Percentiles rank a stretch among this genome's conserved stretches.
These are phyloP conservation scores for Kazachstania kunashirensis DNA, from an alignment of 805 yeast species.

Conservation along the genomic window DNA sequence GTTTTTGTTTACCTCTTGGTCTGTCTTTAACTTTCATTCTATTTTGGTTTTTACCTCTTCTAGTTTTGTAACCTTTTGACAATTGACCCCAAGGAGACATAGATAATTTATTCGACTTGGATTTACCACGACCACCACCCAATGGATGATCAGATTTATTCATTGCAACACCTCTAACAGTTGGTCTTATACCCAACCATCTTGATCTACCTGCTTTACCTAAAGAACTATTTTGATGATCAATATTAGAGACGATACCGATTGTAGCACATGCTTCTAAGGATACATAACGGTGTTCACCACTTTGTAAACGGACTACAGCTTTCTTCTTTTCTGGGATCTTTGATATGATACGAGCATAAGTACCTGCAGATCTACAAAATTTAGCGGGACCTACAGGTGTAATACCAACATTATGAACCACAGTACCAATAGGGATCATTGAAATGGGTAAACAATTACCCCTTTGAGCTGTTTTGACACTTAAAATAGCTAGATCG, in stretches of 20 bases:
- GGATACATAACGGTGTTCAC: constrained; percentile 87
- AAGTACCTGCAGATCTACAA: constrained; percentile 91
- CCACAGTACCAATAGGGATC: constrained; percentile 90
- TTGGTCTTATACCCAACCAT: constrained; percentile 87
- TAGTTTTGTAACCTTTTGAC: constrained; percentile 89
- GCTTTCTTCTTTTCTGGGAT: constrained; percentile 62
- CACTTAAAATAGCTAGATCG: constrained; percentile 84
- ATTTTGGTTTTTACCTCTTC: constrained; percentile 81
- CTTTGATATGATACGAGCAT: constrained; percentile 79
- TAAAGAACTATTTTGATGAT: constrained; percentile 76
- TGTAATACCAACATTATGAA: constrained; percentile 78
- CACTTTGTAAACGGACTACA: constrained; percentile 72
- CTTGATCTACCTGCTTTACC: constrained; percentile 97
- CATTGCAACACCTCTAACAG: constrained; percentile 97
- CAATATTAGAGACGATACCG: constrained; percentile 87
- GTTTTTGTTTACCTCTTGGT: constrained; percentile 58
- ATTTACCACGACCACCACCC: constrained; percentile 99
- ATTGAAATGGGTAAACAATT: constrained; percentile 85
- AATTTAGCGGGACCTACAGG: constrained; percentile 74
- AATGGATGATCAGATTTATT: constrained; percentile 96
- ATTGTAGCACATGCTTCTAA: constrained; percentile 86
- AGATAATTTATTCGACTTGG: constrained; percentile 89
- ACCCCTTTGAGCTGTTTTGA: constrained; percentile 83
- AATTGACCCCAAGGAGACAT: constrained; percentile 94
- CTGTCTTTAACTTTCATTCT: constrained; percentile 83